These are phyloP conservation scores for Nissolia schottii DNA, from an alignment of 306 rosid genomes.

Conservation along the genomic window DNA sequence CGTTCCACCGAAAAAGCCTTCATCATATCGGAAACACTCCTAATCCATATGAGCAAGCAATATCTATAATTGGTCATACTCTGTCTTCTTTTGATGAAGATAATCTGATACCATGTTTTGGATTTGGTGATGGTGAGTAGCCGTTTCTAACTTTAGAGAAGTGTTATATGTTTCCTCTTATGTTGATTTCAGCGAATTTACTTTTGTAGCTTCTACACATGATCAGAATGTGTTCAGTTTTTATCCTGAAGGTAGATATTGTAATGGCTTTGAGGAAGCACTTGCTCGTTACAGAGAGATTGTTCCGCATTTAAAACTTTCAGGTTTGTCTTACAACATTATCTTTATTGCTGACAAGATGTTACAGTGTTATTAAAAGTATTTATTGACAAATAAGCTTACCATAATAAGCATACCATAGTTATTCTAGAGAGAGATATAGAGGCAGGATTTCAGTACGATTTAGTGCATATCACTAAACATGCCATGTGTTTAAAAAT, in stretches of 20 bases:
- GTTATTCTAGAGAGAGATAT: neutral
- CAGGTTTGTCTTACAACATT: slow-evolving; percentile 53
- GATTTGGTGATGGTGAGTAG: slow-evolving; percentile 89
- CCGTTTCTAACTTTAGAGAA: slow-evolving; percentile 3
- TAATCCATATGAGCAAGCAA: slow-evolving; percentile 98
- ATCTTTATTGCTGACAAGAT: slow-evolving; percentile 7
- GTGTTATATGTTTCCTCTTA: neutral
- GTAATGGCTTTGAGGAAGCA: slow-evolving; percentile 86
- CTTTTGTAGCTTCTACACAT: slow-evolving; percentile 67
- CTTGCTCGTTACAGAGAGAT: slow-evolving; percentile 78
- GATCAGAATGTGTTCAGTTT: slow-evolving; percentile 73
- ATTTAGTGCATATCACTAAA: slow-evolving; percentile 1
- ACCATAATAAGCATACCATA: neutral
- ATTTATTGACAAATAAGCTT: slow-evolving; percentile 1
- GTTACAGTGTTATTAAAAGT: neutral
- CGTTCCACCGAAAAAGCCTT: slow-evolving; percentile 79
- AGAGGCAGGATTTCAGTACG: neutral
- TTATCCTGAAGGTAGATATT: slow-evolving; percentile 43
- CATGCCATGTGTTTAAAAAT: neutral
- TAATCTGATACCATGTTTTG: slow-evolving; percentile 91
- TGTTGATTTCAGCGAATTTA: slow-evolving; percentile 14
- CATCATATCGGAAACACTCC: slow-evolving; percentile 60
- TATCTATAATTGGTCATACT: slow-evolving; percentile 81
- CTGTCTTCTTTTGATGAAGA: slow-evolving; percentile 93
- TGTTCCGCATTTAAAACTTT: slow-evolving; percentile 63